Conservation (phyloP, 345 rosid species). For the Sonneratia caseolaris region DNA sequence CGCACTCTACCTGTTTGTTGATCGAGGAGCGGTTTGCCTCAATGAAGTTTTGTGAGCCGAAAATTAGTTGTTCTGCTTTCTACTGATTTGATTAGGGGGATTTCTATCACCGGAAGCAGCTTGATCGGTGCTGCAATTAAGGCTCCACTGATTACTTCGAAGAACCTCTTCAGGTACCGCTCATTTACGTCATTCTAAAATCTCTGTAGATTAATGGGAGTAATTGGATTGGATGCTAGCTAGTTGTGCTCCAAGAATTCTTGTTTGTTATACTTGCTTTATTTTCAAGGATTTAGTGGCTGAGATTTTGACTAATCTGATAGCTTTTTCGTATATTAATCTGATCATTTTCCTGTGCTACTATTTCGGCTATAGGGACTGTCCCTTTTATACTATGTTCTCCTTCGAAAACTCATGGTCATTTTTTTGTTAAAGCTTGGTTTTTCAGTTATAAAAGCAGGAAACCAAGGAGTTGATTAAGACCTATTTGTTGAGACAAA, state of each 20-base stretch:
- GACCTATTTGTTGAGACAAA: neutral
- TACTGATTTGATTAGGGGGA: conserved; percentile 46
- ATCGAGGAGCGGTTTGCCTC: neutral
- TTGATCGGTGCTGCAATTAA: conserved; percentile 96
- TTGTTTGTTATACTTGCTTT: too few species aligned
- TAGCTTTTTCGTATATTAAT: neutral
- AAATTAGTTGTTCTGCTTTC: neutral
- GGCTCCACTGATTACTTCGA: conserved; percentile 95
- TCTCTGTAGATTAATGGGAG: neutral
- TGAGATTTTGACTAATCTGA: neutral
- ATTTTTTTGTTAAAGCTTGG: neutral
- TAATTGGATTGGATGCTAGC: neutral
- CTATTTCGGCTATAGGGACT: neutral
- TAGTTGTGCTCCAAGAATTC: too few species aligned
- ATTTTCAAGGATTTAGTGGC: neutral
- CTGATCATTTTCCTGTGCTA: neutral
- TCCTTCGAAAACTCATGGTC: neutral
- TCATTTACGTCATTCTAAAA: neutral
- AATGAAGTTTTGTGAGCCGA: neutral
- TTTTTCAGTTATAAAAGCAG: neutral
- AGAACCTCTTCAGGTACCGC: conserved; percentile 78
- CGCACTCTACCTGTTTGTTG: neutral
- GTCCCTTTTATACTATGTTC: neutral
- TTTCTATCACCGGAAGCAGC: conserved; percentile 94
- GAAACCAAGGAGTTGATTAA: neutral